Percentiles rank a stretch among this genome's conserved stretches.
These are phyloP conservation scores for Lipomyces sp. DNA, from an alignment of 805 yeast species.

Conservation along the genomic window DNA sequence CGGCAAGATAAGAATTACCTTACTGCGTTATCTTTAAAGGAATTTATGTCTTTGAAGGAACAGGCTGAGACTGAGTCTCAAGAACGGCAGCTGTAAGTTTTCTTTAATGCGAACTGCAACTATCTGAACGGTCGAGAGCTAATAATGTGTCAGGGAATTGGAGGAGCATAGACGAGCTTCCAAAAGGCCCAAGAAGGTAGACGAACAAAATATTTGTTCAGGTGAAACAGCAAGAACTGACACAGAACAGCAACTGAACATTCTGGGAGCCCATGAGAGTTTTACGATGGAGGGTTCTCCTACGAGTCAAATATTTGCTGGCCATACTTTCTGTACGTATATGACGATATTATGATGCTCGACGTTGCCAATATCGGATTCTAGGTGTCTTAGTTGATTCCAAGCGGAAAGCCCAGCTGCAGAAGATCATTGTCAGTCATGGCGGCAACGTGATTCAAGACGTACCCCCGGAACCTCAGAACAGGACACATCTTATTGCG, in stretches of 20 bases:
- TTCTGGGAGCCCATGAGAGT: constrained; percentile 10
- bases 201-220: background rate
- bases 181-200: constrained; percentile 10
- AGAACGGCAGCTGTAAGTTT: constrained; percentile 46
- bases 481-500: constrained; percentile 28
- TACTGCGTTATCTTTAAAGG: constrained; percentile 29
- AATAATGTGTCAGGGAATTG: constrained; percentile 5
- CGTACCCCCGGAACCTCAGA: constrained; percentile 2
- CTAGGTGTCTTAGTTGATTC: constrained; percentile 11
- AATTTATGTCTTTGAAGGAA: constrained; percentile 32
- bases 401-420: constrained; percentile 40
- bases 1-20: constrained; percentile 69
- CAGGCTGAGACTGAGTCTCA: constrained; percentile 42
- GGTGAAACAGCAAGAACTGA: background rate
- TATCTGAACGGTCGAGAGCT: background rate
- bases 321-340: constrained; percentile 21
- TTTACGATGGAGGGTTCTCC: constrained; percentile 1
- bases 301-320: constrained; percentile 17
- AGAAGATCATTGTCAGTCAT: constrained; percentile 55
- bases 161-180: constrained; percentile 23
- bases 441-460: constrained; percentile 38
- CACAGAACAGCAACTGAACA: constrained; percentile 4
- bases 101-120: background rate
- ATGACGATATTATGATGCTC: background rate
- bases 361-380: background rate